These are phyloP conservation scores for Lodderomyces metapsilosis DNA, from an alignment of 1,139 yeast genomes.

Conservation along the genomic window DNA sequence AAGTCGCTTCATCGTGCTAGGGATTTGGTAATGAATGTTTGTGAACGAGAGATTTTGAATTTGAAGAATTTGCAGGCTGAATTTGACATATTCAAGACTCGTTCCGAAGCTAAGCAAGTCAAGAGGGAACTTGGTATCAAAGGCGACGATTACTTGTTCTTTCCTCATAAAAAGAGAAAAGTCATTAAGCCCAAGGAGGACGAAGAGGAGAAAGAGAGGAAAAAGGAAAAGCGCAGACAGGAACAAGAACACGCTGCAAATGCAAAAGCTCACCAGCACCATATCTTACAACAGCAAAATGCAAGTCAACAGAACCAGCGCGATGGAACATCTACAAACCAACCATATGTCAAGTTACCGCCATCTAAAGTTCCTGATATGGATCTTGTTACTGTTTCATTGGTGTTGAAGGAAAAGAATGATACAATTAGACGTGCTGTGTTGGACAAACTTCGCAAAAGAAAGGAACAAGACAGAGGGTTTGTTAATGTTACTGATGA, in stretches of 20 bases:
- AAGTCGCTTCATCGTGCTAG: constrained; percentile 78
- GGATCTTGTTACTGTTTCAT: constrained; percentile 81
- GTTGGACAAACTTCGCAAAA: constrained; percentile 71
- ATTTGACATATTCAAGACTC: constrained; percentile 60
- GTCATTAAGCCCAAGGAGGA: constrained; percentile 38
- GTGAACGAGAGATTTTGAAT: constrained; percentile 70
- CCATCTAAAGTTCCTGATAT: constrained; percentile 92
- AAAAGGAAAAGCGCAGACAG: constrained; percentile 23
- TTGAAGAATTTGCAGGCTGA: constrained; percentile 60
- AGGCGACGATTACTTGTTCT: constrained; percentile 83
- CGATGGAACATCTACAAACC: constrained; percentile 44
- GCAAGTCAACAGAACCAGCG: constrained; percentile 22
- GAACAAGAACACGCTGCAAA: constrained; percentile 18
- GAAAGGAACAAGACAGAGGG: constrained; percentile 68
- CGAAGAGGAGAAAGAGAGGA: constrained; percentile 33
- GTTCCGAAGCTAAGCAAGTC: constrained; percentile 68
- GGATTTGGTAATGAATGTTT: constrained; percentile 64
- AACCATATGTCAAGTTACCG: constrained; percentile 83
- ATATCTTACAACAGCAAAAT: constrained; percentile 10
- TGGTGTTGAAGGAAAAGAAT: constrained; percentile 72
- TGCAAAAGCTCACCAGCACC: constrained; percentile 17
- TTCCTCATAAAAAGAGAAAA: constrained; percentile 77
- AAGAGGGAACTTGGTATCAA: constrained; percentile 74
- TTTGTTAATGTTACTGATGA: constrained; percentile 88
- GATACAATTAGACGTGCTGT: constrained; percentile 79